Base-by-base conservation (phyloP, 306 rosid genomes). In the Albizia julibrissin region DNA sequence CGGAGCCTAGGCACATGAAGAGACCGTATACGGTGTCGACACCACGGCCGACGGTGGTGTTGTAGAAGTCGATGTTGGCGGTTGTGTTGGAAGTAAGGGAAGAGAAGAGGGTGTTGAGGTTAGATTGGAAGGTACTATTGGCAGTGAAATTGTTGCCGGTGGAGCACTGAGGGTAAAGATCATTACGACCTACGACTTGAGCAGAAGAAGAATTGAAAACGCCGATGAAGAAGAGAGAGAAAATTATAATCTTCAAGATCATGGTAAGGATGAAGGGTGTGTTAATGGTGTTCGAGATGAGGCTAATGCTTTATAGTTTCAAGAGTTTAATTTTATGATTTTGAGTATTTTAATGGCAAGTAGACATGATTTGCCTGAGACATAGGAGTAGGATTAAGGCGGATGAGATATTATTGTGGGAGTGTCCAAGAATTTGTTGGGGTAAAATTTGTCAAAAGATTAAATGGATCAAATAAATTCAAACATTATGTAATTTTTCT, bases 1-100 rank as follows among this genome's bases (percentile, higher is more conserved):
- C 9, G 14, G 77, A 76, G 3, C 87, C 82, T 14, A 84, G 44
- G 68, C 87, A 84, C 81, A 75, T 75, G 79, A 80, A 84, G 4
- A 80, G 69, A 27, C 87, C 87, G 0, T 80, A 75, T 3, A 76
- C n/a, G 0, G 50, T 19, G 26, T 84, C 81, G 29, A 8, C 58
- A 34, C 27, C 40, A 21, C 42, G 65, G 21, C 19, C 0, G 3
- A 83, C 71, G 19, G 70, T 78, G 76, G 76, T 11, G 83, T 78
- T 83, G 80, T 64, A 10, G 76, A 79, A 83, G 21, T 62, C 75
- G 3, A n/a, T 18, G 66, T 52, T 66, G n/a, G 52, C 79, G 0
- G 44, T 29, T 75, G n/a, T 22, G 72, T 79, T 66, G 66, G 83
- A 83, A 54, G 83, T 24, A 43, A 83, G 54, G 16, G 64, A 73